phyloP scores from a whole-genome alignment of 495 filamentous ascomycete genomes.

The Cercophora newfieldiana region DNA sequence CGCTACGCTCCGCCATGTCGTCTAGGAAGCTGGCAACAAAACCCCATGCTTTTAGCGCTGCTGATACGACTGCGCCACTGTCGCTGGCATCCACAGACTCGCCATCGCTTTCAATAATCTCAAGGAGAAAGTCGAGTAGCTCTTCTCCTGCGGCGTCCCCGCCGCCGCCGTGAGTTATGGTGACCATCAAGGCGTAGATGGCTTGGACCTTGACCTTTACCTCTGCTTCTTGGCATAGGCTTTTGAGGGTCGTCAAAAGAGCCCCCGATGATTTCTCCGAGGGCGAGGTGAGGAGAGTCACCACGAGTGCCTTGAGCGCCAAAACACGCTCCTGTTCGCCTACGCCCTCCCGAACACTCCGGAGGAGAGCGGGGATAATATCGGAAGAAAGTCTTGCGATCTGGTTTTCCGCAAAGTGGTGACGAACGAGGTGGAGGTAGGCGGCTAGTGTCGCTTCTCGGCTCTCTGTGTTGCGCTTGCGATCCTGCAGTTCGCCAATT shows the following conservation, averaged over 20 bases:
- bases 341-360: conserved; percentile 68
- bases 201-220: conserved; percentile 68
- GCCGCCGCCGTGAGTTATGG: conserved; percentile 78
- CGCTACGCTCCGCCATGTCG: conserved; percentile 72
- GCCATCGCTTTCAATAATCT: conserved; percentile 86
- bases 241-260: conserved; percentile 64
- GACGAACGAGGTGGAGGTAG: conserved; percentile 72
- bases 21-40: conserved; percentile 81
- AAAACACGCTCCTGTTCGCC: conserved; percentile 72
- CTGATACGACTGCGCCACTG: conserved; percentile 71
- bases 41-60: conserved; percentile 86
- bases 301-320: conserved; percentile 72
- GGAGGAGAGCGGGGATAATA: conserved; percentile 68
- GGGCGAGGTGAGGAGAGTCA: conserved; percentile 72
- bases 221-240: conserved; percentile 67
- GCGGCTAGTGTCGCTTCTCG: conserved; percentile 70
- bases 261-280: conserved; percentile 68
- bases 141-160: conserved; percentile 70
- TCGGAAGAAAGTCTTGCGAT: conserved; percentile 61
- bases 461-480: conserved; percentile 80
- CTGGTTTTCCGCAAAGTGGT: conserved; percentile 69
- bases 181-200: conserved; percentile 71
- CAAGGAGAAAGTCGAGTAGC: conserved; percentile 79
- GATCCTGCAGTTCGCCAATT: conserved; percentile 80
- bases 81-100: conserved; percentile 71